Conservation (phyloP, 2,329 filamentous ascomycete species). For the Ophiostoma triangulosporum region DNA sequence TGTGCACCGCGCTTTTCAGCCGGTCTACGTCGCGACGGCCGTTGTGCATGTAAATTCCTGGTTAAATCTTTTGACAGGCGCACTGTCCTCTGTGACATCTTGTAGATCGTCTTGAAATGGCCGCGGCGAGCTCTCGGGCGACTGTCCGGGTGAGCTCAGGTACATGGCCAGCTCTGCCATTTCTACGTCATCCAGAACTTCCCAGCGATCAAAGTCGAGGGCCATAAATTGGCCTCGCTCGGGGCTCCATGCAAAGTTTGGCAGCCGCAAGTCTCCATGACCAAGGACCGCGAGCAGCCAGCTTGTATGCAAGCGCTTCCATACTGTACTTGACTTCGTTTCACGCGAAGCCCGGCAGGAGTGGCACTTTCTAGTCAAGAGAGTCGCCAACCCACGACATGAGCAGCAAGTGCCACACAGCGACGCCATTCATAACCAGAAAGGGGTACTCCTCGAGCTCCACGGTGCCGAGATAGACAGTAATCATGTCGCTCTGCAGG, state of each 20-base stretch:
- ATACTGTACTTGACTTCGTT: neutral
- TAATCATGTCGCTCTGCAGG: neutral
- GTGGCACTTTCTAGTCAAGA: neutral
- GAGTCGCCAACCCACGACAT: neutral
- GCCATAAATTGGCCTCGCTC: neutral
- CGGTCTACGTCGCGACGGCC: too few relatives aligned
- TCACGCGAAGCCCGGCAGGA: neutral
- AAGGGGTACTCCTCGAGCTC: neutral
- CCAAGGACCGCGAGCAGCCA: neutral
- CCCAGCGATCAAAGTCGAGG: neutral
- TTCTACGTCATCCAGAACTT: neutral
- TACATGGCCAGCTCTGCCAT: neutral
- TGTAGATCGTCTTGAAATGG: neutral
- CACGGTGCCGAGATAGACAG: neutral
- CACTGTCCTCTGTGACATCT: neutral
- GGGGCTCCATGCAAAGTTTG: neutral
- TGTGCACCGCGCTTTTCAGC: neutral
- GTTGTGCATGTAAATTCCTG: neutral
- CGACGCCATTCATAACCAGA: neutral
- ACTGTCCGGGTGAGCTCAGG: neutral
- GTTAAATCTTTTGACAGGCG: neutral
- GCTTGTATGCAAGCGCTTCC: neutral
- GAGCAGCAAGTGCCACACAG: neutral
- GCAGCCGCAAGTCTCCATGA: neutral
- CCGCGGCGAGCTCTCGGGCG: neutral